Conservation (phyloP, 1,139 yeast species). For the Chernovozyma sophiae-reginae region DNA sequence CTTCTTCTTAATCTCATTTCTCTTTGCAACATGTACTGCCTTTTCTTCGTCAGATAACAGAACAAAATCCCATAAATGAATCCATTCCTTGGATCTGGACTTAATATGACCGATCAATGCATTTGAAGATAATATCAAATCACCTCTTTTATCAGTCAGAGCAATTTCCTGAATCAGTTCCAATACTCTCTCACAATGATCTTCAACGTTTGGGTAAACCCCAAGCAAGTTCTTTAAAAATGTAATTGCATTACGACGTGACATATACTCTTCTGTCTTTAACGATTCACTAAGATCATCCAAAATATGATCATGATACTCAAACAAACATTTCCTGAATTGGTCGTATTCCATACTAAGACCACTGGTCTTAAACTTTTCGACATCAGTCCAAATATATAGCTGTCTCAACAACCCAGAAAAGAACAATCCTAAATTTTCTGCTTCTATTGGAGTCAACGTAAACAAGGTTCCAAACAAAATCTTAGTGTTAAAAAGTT, state of each 20-base stretch:
- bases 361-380: slow-evolving; percentile 10
- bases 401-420: slow-evolving; percentile 50
- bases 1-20: slow-evolving; percentile 16
- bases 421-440: slow-evolving; percentile 75
- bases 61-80: slow-evolving; percentile 56
- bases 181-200: slow-evolving; percentile 57
- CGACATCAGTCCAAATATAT: slow-evolving; percentile 37
- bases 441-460: slow-evolving; percentile 74
- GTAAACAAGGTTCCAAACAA: slow-evolving; percentile 63
- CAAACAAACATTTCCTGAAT: slow-evolving; percentile 42
- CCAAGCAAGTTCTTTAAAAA: slow-evolving; percentile 65
- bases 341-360: slow-evolving; percentile 24
- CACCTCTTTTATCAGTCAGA: slow-evolving; percentile 64
- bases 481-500: slow-evolving; percentile 47
- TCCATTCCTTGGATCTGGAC: slow-evolving; percentile 54
- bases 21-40: slow-evolving; percentile 17
- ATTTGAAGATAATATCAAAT: slow-evolving; percentile 71
- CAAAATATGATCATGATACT: slow-evolving; percentile 53
- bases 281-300: slow-evolving; percentile 48
- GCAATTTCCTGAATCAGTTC: slow-evolving; percentile 48
- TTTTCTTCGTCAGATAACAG: slow-evolving; percentile 36
- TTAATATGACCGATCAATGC: slow-evolving; percentile 73
- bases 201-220: slow-evolving; percentile 65
- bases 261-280: slow-evolving; percentile 64
- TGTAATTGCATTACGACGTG: slow-evolving; percentile 76